These are phyloP conservation scores for Suillus paluster DNA, from an alignment of 768 basidiomycete genomes.

Conservation along the genomic window DNA sequence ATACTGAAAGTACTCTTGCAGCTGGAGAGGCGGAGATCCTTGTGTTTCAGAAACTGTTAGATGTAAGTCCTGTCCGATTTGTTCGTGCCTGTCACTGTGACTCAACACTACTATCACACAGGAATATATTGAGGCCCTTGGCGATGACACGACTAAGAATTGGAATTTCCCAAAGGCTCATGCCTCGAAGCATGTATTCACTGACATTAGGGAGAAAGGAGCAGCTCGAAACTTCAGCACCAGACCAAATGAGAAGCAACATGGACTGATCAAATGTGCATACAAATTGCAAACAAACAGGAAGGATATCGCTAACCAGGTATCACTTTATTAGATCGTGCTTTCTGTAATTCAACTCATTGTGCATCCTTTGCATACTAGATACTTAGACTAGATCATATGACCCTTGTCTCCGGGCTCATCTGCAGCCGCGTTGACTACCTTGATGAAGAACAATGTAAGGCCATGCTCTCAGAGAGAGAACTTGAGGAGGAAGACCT, in stretches of 20 bases:
- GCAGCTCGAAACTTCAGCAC: too few relatives aligned
- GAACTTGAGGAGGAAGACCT: not conserved
- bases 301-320: too few relatives aligned
- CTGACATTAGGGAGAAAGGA: not conserved
- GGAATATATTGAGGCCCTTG: too few relatives aligned
- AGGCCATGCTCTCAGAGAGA: not conserved
- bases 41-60: constrained; percentile 20
- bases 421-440: not conserved
- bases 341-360: too few relatives aligned
- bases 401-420: not conserved
- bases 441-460: not conserved
- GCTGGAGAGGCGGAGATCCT: constrained; percentile 22
- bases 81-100: too few relatives aligned
- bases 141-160: not conserved
- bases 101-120: too few relatives aligned
- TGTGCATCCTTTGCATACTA: too few relatives aligned
- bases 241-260: too few relatives aligned
- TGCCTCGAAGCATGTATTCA: not conserved
- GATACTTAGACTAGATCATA: constrained; percentile 2
- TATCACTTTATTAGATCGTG: too few relatives aligned
- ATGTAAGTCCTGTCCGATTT: constrained; percentile 17
- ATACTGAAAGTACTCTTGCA: constrained; percentile 32
- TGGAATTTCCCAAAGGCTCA: constrained; percentile 5
- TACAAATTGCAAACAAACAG: too few relatives aligned
- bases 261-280: too few relatives aligned